Conservation (phyloP, 768 basidiomycete genomes). For the Hortiboletus flavorubellus region DNA sequence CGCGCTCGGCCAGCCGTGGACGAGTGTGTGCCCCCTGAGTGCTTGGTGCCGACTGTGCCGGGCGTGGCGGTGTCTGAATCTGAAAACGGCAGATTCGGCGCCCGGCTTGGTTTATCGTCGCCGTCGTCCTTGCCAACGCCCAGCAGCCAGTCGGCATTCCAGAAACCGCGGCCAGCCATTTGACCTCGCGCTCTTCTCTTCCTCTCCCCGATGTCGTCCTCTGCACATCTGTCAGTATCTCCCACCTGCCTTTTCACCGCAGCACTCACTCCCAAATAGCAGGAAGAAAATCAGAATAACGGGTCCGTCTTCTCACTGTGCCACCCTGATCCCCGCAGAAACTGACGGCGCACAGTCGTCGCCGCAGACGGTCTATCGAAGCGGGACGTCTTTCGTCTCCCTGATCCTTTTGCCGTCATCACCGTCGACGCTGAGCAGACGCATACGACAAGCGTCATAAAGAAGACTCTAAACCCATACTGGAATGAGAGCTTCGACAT, state of each 20-base stretch:
- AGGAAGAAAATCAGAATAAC: slow-evolving; percentile 79
- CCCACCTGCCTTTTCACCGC: neutral
- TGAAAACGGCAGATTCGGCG: slow-evolving; percentile 25
- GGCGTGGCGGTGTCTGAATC: slow-evolving; percentile 32
- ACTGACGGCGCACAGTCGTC: slow-evolving; percentile 57
- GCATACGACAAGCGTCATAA: slow-evolving; percentile 94
- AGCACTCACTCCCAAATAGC: slow-evolving; percentile 27
- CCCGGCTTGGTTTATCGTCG: slow-evolving; percentile 2
- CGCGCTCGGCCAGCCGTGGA: neutral
- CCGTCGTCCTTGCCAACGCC: slow-evolving; percentile 19
- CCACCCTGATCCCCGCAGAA: neutral
- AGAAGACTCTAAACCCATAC: slow-evolving; percentile 91
- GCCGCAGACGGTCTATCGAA: slow-evolving; percentile 93
- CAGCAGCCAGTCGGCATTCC: neutral
- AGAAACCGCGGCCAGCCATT: neutral
- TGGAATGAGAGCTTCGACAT: slow-evolving; percentile 99
- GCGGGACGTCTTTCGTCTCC: slow-evolving; percentile 93
- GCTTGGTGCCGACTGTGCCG: slow-evolving; percentile 20
- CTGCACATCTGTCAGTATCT: slow-evolving; percentile 27
- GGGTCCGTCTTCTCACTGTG: slow-evolving; percentile 40
- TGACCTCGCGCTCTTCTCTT: neutral
- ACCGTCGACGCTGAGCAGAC: slow-evolving; percentile 98
- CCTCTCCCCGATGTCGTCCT: slow-evolving; percentile 24
- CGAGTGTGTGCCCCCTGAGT: too few relatives aligned
- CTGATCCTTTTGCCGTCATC: slow-evolving; percentile 97